These are phyloP conservation scores for Phaeosphaeria sp. DNA, from an alignment of 2,329 filamentous ascomycete genomes.

Conservation along the genomic window DNA sequence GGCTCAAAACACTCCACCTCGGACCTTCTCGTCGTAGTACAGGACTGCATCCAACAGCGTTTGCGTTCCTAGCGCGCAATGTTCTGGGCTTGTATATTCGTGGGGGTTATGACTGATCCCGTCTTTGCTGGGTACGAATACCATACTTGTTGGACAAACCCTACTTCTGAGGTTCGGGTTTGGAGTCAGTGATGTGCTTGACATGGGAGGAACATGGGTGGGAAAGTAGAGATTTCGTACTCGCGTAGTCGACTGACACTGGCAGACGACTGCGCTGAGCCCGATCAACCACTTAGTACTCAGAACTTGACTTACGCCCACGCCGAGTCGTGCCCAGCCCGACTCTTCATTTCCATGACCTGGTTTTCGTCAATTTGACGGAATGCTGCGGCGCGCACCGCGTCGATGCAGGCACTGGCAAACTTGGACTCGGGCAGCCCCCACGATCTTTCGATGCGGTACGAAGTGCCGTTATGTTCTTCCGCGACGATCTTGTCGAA, in stretches of 20 bases:
- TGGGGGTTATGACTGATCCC: conserved; percentile 54
- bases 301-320: too few species aligned
- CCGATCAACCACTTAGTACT: too few species aligned
- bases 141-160: conserved; percentile 48
- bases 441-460: conserved; percentile 31
- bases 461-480: conserved; percentile 31
- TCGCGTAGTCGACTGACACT: too few species aligned
- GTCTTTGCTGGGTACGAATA: conserved; percentile 53
- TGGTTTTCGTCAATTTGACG: conserved; percentile 21
- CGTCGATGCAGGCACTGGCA: conserved; percentile 26
- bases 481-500: conserved; percentile 29
- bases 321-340: conserved; percentile 35
- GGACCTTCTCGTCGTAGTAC: conserved; percentile 27
- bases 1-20: conserved; percentile 16
- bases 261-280: too few species aligned
- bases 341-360: conserved; percentile 37
- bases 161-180: too few species aligned
- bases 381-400: conserved; percentile 27
- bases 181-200: too few species aligned
- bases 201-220: too few species aligned
- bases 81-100: conserved; percentile 52
- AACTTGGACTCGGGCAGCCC: conserved; percentile 35
- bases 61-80: conserved; percentile 54
- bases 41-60: conserved; percentile 51
- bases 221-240: too few species aligned